phyloP scores from a whole-genome alignment of 2,329 filamentous ascomycete species.

The Thielaviopsis punctulata region DNA sequence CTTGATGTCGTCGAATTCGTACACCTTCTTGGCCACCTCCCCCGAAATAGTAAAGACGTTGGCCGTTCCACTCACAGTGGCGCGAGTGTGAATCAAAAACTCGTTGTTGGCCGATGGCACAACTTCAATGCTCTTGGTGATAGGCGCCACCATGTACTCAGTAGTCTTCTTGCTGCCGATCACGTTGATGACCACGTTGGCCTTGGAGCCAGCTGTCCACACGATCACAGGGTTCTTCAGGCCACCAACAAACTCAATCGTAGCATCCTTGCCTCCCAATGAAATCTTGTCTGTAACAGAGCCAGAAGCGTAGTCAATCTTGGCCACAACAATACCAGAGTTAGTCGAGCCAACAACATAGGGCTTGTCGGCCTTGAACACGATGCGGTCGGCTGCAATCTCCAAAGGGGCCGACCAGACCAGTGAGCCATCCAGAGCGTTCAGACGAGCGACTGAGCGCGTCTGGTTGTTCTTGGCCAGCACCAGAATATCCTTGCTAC shows the following conservation, averaged over 20 bases:
- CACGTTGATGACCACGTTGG: conserved; percentile 68
- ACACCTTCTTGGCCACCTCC: conserved; percentile 38
- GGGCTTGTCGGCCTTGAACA: conserved; percentile 20
- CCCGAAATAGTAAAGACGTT: not conserved
- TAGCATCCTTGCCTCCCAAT: conserved; percentile 27
- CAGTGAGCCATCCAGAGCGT: conserved; percentile 52
- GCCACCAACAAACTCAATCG: conserved; percentile 52
- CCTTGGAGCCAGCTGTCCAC: conserved; percentile 55
- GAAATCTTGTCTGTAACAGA: not conserved
- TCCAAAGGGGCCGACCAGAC: conserved; percentile 39
- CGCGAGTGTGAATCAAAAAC: conserved; percentile 58
- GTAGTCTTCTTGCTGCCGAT: not conserved
- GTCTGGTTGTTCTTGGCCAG: conserved; percentile 43
- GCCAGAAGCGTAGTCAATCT: not conserved
- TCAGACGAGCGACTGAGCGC: conserved; percentile 50
- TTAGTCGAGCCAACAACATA: not conserved
- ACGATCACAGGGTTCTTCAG: conserved; percentile 59
- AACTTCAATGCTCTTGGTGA: not conserved
- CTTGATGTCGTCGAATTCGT: conserved; percentile 54
- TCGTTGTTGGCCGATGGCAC: not conserved
- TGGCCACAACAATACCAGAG: not conserved
- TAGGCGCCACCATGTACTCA: not conserved
- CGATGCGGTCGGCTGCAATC: conserved; percentile 19
- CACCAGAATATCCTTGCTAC: conserved; percentile 53
- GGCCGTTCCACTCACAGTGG: conserved; percentile 46